Conservation (phyloP, 345 rosid genomes). For the Rhodamnia rubescens region DNA sequence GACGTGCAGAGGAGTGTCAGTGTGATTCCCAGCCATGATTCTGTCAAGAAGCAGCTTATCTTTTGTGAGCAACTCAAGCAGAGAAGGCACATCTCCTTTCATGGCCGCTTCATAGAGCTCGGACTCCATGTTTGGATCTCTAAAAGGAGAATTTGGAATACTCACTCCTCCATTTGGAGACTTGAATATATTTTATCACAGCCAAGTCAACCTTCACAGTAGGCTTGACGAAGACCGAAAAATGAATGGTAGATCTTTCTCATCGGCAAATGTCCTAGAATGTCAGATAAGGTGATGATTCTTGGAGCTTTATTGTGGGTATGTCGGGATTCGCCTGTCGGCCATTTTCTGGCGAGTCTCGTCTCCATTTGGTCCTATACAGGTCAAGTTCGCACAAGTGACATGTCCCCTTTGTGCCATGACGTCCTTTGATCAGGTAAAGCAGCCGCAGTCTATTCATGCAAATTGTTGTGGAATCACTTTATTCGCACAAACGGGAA, state of each 20-base stretch:
- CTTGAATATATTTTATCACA: too few relatives aligned
- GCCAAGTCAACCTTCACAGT: not conserved
- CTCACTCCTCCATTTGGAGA: not conserved
- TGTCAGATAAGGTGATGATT: too few relatives aligned
- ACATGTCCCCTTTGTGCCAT: too few relatives aligned
- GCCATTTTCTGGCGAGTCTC: too few relatives aligned
- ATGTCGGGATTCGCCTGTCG: not conserved
- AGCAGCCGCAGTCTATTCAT: too few relatives aligned
- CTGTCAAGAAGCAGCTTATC: slow-evolving; percentile 2
- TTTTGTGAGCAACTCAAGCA: not conserved
- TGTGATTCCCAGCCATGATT: not conserved
- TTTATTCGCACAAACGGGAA: too few relatives aligned
- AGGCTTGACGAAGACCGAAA: not conserved
- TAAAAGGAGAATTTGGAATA: not conserved
- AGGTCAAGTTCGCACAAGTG: too few relatives aligned
- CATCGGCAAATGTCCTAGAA: not conserved
- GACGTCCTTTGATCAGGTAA: too few relatives aligned
- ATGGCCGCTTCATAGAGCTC: slow-evolving; percentile 3
- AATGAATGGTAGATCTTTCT: not conserved
- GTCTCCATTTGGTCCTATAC: too few relatives aligned
- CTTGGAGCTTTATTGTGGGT: not conserved
- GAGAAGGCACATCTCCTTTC: not conserved
- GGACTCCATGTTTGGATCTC: not conserved
- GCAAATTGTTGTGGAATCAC: too few relatives aligned
- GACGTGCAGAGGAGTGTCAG: slow-evolving; percentile 8